Base-by-base conservation (phyloP, 148 eudicot genomes). In the Limonium bicolor region DNA sequence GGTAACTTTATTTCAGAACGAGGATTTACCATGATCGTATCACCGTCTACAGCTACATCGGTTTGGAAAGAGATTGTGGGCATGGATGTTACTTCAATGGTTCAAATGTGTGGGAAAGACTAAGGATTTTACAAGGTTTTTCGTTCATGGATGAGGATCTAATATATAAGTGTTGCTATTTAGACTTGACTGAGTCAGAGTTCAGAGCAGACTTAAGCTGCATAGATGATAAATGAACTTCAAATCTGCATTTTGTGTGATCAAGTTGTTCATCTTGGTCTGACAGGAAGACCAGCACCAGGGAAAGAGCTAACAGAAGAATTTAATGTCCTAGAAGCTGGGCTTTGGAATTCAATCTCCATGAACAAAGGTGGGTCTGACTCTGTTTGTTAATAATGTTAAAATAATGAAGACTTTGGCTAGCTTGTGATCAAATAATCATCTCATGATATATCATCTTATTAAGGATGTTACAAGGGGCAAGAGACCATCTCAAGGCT, bases 401-500 rank as follows among this genome's bases (percentile, higher is more conserved):
- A n/a, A n/a, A n/a, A n/a, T n/a, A n/a, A n/a, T n/a, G n/a, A n/a
- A n/a, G n/a, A n/a, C n/a, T n/a, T n/a, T n/a, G n/a, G n/a, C n/a
- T n/a, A n/a, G n/a, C n/a, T n/a, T n/a, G n/a, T n/a, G n/a, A n/a
- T n/a, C n/a, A n/a, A n/a, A n/a, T n/a, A n/a, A n/a, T n/a, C n/a
- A n/a, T n/a, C n/a, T n/a, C n/a, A n/a, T n/a, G n/a, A n/a, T n/a
- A n/a, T n/a, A n/a, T n/a, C n/a, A 23, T 7, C 20, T 20, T 21
- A n/a, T 25, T n/a, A 54, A 79, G 87, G 87, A 37, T 79, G 87
- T 48, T 79, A 79, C 25, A 79, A 79, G 60, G 87, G 87, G 33
- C 87, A 79, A 51, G 87, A 79, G 35, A 79, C 87, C 48, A 69
- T 79, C 51, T 60, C 87, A 34, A 68, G 87, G 60, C 78, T 79